Conservation (phyloP, 2,329 filamentous ascomycete species). For the Fusarium caatingaense region DNA sequence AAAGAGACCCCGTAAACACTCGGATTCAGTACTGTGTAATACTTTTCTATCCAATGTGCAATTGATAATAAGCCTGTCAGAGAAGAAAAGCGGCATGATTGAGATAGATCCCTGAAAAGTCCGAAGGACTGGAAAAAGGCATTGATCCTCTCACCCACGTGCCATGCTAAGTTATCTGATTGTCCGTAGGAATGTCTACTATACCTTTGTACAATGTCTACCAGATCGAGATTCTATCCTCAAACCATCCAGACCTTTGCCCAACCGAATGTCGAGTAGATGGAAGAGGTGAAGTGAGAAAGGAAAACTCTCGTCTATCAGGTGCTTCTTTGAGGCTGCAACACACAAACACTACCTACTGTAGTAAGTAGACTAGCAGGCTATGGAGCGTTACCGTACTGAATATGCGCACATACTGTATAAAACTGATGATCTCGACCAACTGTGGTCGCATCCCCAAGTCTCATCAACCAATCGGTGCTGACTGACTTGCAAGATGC, state of each 20-base stretch:
- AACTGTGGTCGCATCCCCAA: conserved; percentile 32
- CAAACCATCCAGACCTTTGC: conserved; percentile 4
- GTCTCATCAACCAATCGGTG: conserved; percentile 28
- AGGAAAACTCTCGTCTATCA: conserved; percentile 31
- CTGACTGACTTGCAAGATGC: conserved; percentile 22
- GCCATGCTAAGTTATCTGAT: conserved; percentile 10
- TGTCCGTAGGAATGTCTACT: conserved; percentile 6
- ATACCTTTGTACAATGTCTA: background rate
- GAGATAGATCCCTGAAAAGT: conserved; percentile 1
- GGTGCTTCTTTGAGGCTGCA: conserved; percentile 31
- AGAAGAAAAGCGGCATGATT: background rate
- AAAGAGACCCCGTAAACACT: background rate
- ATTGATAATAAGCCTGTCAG: conserved; percentile 5
- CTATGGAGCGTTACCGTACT: conserved; percentile 3
- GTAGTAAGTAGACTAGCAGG: background rate
- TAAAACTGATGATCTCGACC: conserved; percentile 42
- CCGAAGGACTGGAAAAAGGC: conserved; percentile 1
- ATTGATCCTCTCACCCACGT: conserved; percentile 25
- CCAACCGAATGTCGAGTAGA: background rate
- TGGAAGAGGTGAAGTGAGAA: background rate
- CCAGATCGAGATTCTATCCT: conserved; percentile 30
- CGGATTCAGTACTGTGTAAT: background rate
- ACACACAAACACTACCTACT: conserved; percentile 21
- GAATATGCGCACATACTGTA: background rate
- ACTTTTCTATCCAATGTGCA: conserved; percentile 1